Evolutionary conservation across 371 early-diverging fungal species (phyloP).

Genomic region (Mucor velutinosus): DNA sequence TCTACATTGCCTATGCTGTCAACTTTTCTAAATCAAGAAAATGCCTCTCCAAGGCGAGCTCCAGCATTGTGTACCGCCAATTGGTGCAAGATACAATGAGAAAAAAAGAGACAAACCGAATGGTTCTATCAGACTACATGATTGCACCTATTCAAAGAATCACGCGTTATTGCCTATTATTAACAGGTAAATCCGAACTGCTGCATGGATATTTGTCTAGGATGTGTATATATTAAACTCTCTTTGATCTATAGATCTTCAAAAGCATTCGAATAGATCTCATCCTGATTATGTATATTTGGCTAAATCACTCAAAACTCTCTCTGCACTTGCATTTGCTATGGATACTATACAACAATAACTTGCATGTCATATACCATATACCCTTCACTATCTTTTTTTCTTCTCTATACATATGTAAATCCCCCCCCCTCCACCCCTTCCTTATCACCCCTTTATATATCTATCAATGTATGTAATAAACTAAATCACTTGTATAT

Average conservation of each 20-base stretch:
- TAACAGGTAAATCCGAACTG: conserved; percentile 39
- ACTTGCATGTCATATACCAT: background rate
- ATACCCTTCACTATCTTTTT: background rate
- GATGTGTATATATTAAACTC: conserved; percentile 5
- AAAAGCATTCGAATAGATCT: conserved; percentile 40
- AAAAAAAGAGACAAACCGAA: conserved; percentile 35
- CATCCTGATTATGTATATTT: conserved; percentile 42
- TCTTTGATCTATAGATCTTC: conserved; percentile 36
- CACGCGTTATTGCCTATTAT: conserved; percentile 50
- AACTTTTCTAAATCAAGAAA: conserved; percentile 34
- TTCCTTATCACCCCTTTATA: background rate
- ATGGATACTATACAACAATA: conserved; percentile 44
- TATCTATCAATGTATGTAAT: background rate
- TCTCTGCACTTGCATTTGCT: conserved; percentile 47
- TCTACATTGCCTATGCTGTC: conserved; percentile 35
- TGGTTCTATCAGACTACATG: conserved; percentile 51
- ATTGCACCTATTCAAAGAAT: conserved; percentile 60
- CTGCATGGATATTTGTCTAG: background rate
- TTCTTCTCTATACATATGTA: background rate
- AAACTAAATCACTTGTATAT: background rate
- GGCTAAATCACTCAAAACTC: conserved; percentile 35
- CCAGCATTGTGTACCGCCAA: conserved; percentile 36
- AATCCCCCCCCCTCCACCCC: background rate
- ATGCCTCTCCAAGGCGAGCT: conserved; percentile 27
- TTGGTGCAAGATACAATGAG: conserved; percentile 28